Base-by-base conservation (phyloP, 768 basidiomycete species). In the Tricholoma matsutake region DNA sequence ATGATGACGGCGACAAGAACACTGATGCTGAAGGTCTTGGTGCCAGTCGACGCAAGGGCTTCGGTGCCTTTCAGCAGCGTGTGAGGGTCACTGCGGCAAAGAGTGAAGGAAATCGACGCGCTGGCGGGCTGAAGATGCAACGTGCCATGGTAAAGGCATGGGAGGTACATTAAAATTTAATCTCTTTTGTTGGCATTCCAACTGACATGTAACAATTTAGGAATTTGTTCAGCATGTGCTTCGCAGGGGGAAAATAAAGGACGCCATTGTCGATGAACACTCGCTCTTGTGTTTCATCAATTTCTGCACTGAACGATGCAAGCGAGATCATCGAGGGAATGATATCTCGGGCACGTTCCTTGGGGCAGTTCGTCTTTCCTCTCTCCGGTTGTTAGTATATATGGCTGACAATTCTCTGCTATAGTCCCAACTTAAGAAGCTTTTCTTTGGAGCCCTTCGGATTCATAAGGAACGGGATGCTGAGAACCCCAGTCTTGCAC, bases 391-490 rank as follows among this genome's bases (percentile, higher is more conserved):
- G 32, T 8, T 56, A 52, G 16, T 8, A 31, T 29, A 28, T 57
- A n/a, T 13, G 2, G 31, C 41, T 56, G 28, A 18, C 32, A n/a
- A 32, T 34, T 57, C 16, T 20, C 31, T 61, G 43, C 29, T 39
- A 6, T 11, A 73, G 72, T 74, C 70, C 2, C 73, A 73, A 29
- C 49, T 75, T 9, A 73, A 73, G 58, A 74, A 73, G 56, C 57
- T 65, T 6, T 73, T 69, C 54, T 75, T 73, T 47, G 67, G 70
- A 1, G 69, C 64, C 9, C 67, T 73, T 35, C 71, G 67, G 2
- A 69, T 74, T 35, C 63, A 68, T 6, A 73, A 74, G 53, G 65
- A 66, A 22, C 72, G 72, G 56, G 72, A 73, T 55, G 71, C 73
- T 1, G 37, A 29, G 1, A 67, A 72, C 41, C 64, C 59, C 1